A percentile compares a stretch with the other conserved stretches of the same genome.
These are phyloP conservation scores for Apiotrichum sp. DNA, from an alignment of 1,284 basidiomycete species.

Conservation along the genomic window DNA sequence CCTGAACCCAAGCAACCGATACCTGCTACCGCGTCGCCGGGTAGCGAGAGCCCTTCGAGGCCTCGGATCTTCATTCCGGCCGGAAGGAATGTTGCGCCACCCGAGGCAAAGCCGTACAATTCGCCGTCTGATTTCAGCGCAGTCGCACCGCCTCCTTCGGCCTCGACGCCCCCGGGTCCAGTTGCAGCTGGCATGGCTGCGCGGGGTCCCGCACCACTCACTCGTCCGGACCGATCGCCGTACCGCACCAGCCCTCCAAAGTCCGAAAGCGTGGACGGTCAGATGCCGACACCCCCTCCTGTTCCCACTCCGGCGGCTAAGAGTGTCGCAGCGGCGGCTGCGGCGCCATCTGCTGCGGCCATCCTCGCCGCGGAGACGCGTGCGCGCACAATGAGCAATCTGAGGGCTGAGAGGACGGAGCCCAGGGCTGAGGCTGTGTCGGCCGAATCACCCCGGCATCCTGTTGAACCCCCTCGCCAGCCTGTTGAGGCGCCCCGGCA, in stretches of 20 bases:
- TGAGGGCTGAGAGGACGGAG: too few relatives aligned
- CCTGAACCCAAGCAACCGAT: neutral
- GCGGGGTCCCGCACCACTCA: neutral
- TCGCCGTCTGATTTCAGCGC: neutral
- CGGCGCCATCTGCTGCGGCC: neutral
- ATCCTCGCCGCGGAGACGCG: neutral
- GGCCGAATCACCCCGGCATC: too few relatives aligned
- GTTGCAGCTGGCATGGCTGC: neutral
- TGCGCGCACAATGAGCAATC: neutral
- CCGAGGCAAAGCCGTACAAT: neutral
- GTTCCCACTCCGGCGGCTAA: neutral
- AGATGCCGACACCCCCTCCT: too few relatives aligned
- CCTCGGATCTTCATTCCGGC: conserved; percentile 1
- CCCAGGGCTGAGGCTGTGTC: too few relatives aligned
- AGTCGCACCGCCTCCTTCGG: neutral
- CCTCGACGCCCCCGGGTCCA: neutral
- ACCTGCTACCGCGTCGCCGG: neutral
- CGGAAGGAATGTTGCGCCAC: neutral
- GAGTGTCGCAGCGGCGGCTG: neutral
- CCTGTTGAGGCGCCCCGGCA: too few relatives aligned
- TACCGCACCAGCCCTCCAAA: neutral
- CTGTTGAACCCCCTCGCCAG: too few relatives aligned
- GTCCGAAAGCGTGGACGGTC: too few relatives aligned
- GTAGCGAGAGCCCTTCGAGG: neutral
- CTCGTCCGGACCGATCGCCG: neutral